phyloP scores from a whole-genome alignment of 176 grass and related monocot species.

The Aegilops speltoides region DNA sequence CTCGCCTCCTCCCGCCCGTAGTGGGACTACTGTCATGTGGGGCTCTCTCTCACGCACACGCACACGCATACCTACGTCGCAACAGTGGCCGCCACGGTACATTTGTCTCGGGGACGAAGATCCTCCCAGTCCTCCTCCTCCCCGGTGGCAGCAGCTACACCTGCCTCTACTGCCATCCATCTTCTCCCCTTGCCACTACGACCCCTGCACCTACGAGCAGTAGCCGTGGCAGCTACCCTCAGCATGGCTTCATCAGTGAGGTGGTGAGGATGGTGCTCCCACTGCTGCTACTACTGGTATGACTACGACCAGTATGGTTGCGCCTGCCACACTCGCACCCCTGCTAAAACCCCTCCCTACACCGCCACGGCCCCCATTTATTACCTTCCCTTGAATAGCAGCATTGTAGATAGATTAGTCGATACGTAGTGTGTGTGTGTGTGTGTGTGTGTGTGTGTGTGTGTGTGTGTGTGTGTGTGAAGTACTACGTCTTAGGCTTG shows the following conservation, averaged over 20 bases:
- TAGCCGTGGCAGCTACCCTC: background rate
- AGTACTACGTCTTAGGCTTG: background rate
- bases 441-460: too few relatives aligned
- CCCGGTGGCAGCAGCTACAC: too few relatives aligned
- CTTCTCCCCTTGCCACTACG: too few relatives aligned
- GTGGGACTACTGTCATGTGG: conserved; percentile 5
- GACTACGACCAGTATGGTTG: background rate
- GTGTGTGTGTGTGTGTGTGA: too few relatives aligned
- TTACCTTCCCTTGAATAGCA: background rate
- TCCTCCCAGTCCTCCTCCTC: background rate
- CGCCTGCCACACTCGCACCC: background rate
- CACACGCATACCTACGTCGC: background rate
- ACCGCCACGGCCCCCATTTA: background rate
- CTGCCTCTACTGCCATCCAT: too few relatives aligned
- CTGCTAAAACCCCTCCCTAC: too few relatives aligned
- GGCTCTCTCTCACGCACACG: background rate
- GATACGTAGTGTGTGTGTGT: background rate
- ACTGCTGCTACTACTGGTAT: too few relatives aligned
- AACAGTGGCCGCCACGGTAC: background rate
- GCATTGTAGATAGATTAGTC: background rate
- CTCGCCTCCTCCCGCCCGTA: background rate
- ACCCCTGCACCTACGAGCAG: background rate
- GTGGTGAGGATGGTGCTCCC: too few relatives aligned
- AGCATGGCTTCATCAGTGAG: background rate
- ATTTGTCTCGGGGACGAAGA: background rate